Evolutionary conservation across 2,329 filamentous ascomycete genomes (phyloP).

Genomic region (Triangularia verruculosa): DNA sequence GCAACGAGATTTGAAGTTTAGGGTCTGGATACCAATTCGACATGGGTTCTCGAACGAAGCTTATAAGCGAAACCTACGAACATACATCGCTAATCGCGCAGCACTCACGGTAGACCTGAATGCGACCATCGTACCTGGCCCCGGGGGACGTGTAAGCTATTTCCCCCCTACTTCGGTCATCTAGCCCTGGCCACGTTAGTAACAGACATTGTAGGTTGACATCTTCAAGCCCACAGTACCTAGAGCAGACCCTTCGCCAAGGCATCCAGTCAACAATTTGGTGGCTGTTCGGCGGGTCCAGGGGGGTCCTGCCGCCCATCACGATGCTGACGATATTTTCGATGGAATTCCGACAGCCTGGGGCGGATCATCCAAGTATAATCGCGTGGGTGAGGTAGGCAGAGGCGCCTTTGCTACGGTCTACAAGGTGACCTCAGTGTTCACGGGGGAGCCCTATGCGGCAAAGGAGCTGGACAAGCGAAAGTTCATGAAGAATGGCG

Average conservation of each 20-base stretch:
- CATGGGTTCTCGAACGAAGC: constrained; percentile 62
- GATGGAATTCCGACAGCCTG: constrained; percentile 59
- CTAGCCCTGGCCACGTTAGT: not conserved
- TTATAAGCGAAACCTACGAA: constrained; percentile 67
- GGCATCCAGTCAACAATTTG: constrained; percentile 6
- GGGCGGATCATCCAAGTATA: constrained; percentile 82
- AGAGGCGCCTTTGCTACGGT: constrained; percentile 95
- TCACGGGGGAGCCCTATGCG: constrained; percentile 77
- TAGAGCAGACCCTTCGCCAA: constrained; percentile 1
- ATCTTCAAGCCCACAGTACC: constrained; percentile 23
- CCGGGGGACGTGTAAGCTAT: constrained; percentile 45
- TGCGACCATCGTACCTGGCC: constrained; percentile 47
- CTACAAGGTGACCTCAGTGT: constrained; percentile 83
- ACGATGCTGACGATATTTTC: constrained; percentile 34
- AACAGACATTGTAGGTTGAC: constrained; percentile 24
- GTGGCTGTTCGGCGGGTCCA: constrained; percentile 11
- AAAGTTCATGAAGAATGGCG: constrained; percentile 87
- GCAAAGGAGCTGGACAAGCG: constrained; percentile 95
- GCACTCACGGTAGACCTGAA: constrained; percentile 35
- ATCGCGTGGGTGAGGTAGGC: constrained; percentile 76
- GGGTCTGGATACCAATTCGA: constrained; percentile 78
- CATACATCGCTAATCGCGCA: constrained; percentile 54
- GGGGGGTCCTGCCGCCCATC: constrained; percentile 11
- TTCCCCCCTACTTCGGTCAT: not conserved
- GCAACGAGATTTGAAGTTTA: constrained; percentile 66